Conservation (phyloP, 257 asterid species). For the Gardenia jasminoides region DNA sequence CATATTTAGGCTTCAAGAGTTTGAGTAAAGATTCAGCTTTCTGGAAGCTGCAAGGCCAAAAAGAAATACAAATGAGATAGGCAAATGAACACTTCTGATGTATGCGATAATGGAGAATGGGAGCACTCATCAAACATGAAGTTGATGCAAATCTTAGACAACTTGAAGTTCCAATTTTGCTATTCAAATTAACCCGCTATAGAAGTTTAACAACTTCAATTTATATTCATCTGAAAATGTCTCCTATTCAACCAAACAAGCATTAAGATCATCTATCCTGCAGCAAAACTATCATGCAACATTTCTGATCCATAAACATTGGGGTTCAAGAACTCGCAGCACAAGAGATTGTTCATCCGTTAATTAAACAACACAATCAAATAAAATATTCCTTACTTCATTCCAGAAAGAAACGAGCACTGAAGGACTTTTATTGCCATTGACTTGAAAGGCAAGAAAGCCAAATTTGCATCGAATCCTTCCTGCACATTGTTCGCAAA, state of each 20-base stretch:
- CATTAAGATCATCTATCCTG: neutral
- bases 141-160: neutral
- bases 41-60: conserved; percentile 45
- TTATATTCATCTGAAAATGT: neutral
- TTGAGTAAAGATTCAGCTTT: conserved; percentile 47
- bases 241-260: neutral
- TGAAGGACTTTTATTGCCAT: conserved; percentile 78
- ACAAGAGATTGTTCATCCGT: neutral
- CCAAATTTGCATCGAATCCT: conserved; percentile 53
- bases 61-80: conserved; percentile 11
- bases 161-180: neutral
- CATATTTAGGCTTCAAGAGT: conserved; percentile 64
- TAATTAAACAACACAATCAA: neutral
- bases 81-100: neutral
- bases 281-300: neutral
- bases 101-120: neutral
- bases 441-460: conserved; percentile 73
- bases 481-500: conserved; percentile 42
- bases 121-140: too few relatives aligned
- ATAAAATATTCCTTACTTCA: conserved; percentile 43
- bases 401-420: conserved; percentile 79
- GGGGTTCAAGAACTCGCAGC: neutral
- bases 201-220: neutral
- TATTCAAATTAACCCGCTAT: neutral
- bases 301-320: neutral